A percentile compares a stretch with the other conserved stretches of the same genome.
Conservation (phyloP, 306 rosid genomes). For the Betula pendula region DNA sequence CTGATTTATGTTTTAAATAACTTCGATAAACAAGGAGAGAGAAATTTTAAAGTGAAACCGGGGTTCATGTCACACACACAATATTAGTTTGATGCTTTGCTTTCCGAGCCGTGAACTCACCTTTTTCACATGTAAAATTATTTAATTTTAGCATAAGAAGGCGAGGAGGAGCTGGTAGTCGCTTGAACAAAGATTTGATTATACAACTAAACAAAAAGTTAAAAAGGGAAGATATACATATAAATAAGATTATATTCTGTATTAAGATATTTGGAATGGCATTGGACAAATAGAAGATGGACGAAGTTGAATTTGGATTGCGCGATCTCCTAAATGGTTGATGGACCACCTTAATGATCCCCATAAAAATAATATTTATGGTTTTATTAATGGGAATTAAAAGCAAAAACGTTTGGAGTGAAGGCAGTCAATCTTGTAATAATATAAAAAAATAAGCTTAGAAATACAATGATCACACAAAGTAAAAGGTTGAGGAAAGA, state of each 20-base stretch:
- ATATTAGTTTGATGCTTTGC: too few species aligned
- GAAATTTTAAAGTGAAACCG: too few species aligned
- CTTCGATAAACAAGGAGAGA: too few species aligned
- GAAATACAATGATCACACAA: background rate
- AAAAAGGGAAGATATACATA: too few species aligned
- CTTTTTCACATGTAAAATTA: too few species aligned
- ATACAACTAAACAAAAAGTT: too few species aligned
- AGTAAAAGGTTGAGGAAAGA: slow-evolving; percentile 11
- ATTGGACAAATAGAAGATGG: background rate
- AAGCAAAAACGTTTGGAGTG: background rate
- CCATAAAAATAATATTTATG: background rate
- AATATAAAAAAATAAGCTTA: background rate
- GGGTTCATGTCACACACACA: too few species aligned
- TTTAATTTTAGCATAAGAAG: too few species aligned
- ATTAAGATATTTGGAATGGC: background rate
- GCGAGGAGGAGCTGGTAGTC: too few species aligned
- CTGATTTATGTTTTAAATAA: too few species aligned
- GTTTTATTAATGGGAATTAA: background rate
- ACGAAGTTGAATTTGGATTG: background rate
- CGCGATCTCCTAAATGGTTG: background rate
- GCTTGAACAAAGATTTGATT: too few species aligned
- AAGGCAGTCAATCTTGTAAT: background rate
- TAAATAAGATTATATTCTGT: background rate
- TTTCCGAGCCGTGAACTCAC: too few species aligned
- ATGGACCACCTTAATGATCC: background rate